Conservation (phyloP, 305 asterid species). For the Fraxinus floribunda region DNA sequence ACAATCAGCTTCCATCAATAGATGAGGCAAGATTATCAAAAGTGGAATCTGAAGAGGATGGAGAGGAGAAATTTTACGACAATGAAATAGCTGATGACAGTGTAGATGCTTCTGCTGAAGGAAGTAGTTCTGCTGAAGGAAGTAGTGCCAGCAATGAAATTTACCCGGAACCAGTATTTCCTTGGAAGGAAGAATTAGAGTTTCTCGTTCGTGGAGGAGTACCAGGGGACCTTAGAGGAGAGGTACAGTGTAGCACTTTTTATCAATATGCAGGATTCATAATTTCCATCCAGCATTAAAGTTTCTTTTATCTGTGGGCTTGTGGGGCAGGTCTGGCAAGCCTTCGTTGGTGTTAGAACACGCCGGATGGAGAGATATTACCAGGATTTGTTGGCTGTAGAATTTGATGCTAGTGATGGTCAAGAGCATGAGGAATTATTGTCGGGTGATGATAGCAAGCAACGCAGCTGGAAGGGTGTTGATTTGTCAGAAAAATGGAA, state of each 20-base stretch:
- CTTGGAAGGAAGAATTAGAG: conserved; percentile 78
- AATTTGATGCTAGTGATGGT: conserved; percentile 38
- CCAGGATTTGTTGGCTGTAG: conserved; percentile 64
- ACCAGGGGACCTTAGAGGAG: conserved; percentile 91
- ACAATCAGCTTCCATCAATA: conserved; percentile 46
- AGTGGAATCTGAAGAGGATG: conserved; percentile 42
- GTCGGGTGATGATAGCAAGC: conserved; percentile 33
- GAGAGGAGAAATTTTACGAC: conserved; percentile 35
- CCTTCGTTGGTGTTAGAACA: conserved; percentile 80
- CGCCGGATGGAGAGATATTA: conserved; percentile 80
- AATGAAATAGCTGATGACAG: conserved; percentile 36
- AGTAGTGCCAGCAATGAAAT: conserved; percentile 30
- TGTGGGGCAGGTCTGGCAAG: conserved; percentile 91
- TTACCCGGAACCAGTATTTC: conserved; percentile 40
- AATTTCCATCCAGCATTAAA: conserved; percentile 9
- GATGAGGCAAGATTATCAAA: conserved; percentile 36
- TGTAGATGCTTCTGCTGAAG: conserved; percentile 38
- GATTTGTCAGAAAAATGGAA: conserved; percentile 71
- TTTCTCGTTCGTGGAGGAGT: conserved; percentile 91
- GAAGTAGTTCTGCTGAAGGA: conserved; percentile 39
- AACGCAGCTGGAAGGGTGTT: conserved; percentile 32
- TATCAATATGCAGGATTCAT: conserved; percentile 16
- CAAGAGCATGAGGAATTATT: conserved; percentile 37
- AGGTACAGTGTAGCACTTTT: conserved; percentile 46
- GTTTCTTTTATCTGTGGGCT: conserved; percentile 22